Conservation (phyloP, 164 flowering plant species). For the Liquidambar formosana region DNA sequence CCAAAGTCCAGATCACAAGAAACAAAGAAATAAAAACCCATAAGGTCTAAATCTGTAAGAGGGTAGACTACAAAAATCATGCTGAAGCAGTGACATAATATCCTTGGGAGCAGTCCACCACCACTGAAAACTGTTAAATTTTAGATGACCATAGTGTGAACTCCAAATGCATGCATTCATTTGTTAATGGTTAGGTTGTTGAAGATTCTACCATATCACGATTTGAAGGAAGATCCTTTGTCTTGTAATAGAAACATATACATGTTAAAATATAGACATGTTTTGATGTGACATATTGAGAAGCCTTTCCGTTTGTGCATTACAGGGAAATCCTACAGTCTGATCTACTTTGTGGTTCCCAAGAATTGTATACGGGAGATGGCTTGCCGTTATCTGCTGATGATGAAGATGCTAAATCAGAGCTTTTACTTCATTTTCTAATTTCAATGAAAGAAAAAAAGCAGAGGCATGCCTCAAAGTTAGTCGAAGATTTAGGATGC, state of each 20-base stretch:
- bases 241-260: background rate
- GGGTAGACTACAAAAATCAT: too few relatives aligned
- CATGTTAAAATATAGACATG: background rate
- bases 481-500: constrained; percentile 54
- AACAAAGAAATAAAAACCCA: too few relatives aligned
- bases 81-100: too few relatives aligned
- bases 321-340: constrained; percentile 83
- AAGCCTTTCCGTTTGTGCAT: constrained; percentile 13
- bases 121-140: too few relatives aligned
- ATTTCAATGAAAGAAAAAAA: constrained; percentile 56
- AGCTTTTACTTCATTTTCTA: constrained; percentile 76
- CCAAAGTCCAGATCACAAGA: too few relatives aligned
- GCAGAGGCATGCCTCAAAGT: constrained; percentile 57
- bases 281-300: background rate
- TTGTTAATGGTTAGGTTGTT: too few relatives aligned
- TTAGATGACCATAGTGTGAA: background rate
- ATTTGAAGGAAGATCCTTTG: background rate
- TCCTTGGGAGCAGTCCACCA: too few relatives aligned
- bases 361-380: constrained; percentile 34
- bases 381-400: constrained; percentile 41
- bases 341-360: constrained; percentile 51
- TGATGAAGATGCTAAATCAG: constrained; percentile 73
- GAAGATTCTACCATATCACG: background rate
- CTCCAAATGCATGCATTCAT: background rate
- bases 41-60: too few relatives aligned